Conservation (phyloP, 148 eudicot species). For the Spergularia bocconei region DNA sequence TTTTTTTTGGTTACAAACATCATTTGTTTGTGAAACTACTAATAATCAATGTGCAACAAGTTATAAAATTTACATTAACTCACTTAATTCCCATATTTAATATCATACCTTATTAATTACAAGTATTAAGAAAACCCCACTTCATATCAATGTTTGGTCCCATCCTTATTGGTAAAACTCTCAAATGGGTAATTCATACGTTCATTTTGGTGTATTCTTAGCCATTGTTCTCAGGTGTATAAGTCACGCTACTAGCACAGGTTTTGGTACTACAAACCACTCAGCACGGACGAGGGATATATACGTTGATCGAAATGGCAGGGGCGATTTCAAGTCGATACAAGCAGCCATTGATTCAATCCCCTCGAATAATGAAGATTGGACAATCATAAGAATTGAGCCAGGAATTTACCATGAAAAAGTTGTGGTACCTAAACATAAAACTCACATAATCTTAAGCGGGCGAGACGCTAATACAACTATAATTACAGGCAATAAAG, state of each 20-base stretch:
- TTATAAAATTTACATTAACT: constrained; percentile 2
- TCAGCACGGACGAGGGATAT: constrained; percentile 4
- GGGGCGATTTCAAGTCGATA: constrained; percentile 28
- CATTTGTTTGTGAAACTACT: not conserved
- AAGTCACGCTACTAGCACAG: not conserved
- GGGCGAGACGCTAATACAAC: constrained; percentile 26
- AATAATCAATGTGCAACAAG: not conserved
- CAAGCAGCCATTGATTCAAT: constrained; percentile 34
- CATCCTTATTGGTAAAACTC: not conserved
- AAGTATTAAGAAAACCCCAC: not conserved
- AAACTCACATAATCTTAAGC: constrained; percentile 27
- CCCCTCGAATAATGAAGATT: constrained; percentile 19
- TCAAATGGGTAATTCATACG: not conserved
- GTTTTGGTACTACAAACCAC: not conserved
- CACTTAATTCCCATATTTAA: not conserved
- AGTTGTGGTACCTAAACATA: constrained; percentile 26
- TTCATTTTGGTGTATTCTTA: not conserved
- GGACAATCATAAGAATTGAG: constrained; percentile 30
- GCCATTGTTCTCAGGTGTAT: not conserved
- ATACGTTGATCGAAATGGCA: constrained; percentile 27
- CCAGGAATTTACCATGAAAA: constrained; percentile 33
- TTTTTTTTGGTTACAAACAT: too few relatives aligned
- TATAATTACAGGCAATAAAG: constrained; percentile 25
- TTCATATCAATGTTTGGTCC: not conserved
- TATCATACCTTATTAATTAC: not conserved